Conservation (phyloP, 1,284 basidiomycete species). For the Leccinum subrobustum region DNA sequence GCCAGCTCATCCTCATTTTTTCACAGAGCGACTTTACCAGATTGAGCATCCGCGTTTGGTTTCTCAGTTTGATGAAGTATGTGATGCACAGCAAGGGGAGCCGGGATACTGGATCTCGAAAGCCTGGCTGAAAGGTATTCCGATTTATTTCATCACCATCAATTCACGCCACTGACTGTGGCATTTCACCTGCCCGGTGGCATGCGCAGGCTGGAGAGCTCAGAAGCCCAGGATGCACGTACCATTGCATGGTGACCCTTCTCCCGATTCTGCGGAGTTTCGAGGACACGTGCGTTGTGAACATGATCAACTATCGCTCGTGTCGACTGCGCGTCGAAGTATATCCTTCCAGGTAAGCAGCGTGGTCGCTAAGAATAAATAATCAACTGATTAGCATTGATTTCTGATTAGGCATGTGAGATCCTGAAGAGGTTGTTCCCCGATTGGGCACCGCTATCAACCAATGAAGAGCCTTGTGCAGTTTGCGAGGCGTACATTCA, state of each 20-base stretch:
- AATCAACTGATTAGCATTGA: slow-evolving; percentile 9
- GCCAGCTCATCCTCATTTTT: slow-evolving; percentile 9
- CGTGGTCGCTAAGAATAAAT: slow-evolving; percentile 8
- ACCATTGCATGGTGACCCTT: slow-evolving; percentile 51
- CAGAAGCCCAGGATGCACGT: slow-evolving; percentile 73
- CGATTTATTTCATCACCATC: slow-evolving; percentile 10
- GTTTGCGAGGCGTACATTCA: slow-evolving; percentile 58
- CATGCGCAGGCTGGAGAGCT: slow-evolving; percentile 63
- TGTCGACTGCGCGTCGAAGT: slow-evolving; percentile 51
- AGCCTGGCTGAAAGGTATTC: slow-evolving; percentile 68
- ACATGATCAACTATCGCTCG: slow-evolving; percentile 59
- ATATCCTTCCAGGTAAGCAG: slow-evolving; percentile 56
- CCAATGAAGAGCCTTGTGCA: slow-evolving; percentile 52
- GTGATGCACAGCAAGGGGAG: slow-evolving; percentile 42
- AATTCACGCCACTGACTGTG: slow-evolving; percentile 12
- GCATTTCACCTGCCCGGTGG: slow-evolving; percentile 10
- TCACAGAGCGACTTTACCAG: slow-evolving; percentile 64
- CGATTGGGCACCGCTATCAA: slow-evolving; percentile 56
- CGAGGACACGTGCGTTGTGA: slow-evolving; percentile 62
- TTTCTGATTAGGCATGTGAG: slow-evolving; percentile 47
- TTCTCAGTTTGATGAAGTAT: slow-evolving; percentile 53
- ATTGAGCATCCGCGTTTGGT: slow-evolving; percentile 62
- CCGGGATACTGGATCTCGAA: slow-evolving; percentile 75
- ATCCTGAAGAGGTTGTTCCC: slow-evolving; percentile 62
- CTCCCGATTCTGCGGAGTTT: slow-evolving; percentile 60